Evolutionary conservation across 768 basidiomycete species (phyloP), one percentile per base, ranked within the genome.

Genomic region (Leucosporidium yakuticum): DNA sequence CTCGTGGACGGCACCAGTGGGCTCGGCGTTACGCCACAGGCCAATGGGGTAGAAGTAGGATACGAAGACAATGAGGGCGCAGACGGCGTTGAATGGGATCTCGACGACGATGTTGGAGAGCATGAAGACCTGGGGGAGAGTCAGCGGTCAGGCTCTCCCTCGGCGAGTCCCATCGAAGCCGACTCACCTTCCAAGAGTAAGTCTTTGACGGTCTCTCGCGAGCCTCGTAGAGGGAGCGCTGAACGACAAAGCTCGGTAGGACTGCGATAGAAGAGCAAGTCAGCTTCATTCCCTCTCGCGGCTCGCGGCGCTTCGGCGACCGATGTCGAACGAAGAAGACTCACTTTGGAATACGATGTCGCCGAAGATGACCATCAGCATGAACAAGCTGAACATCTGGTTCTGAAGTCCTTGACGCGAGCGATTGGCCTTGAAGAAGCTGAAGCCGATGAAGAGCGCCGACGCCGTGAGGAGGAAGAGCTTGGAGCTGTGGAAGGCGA

Each of bases 131-230:
- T n/a, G n/a, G n/a, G n/a, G n/a, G n/a, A n/a, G n/a, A n/a, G n/a
- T n/a, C n/a, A n/a, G n/a, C n/a, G n/a, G n/a, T n/a, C n/a, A n/a
- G n/a, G n/a, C n/a, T n/a, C n/a, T n/a, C n/a, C n/a, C n/a, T n/a
- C n/a, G n/a, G n/a, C n/a, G n/a, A n/a, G n/a, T n/a, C n/a, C n/a
- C n/a, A n/a, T n/a, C n/a, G n/a, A n/a, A n/a, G n/a, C n/a, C n/a
- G n/a, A n/a, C n/a, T n/a, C n/a, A 65, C 79, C 8, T 75, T 80
- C 86, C 86, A 87, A 64, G 81, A 83, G 76, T 87, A 87, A 78
- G 85, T 86, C 53, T 83, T 80, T 66, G 85, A 85, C 0, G 86
- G 81, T 7, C 85, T 82, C 74, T 88, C 87, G 64, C 87, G 82
- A 54, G 85, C 83, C 76, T 88, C 86, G 70, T 87, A 87, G 36